These are phyloP conservation scores for Lobosporangium transversale DNA, from an alignment of 192 early-diverging fungal genomes.

Conservation along the genomic window DNA sequence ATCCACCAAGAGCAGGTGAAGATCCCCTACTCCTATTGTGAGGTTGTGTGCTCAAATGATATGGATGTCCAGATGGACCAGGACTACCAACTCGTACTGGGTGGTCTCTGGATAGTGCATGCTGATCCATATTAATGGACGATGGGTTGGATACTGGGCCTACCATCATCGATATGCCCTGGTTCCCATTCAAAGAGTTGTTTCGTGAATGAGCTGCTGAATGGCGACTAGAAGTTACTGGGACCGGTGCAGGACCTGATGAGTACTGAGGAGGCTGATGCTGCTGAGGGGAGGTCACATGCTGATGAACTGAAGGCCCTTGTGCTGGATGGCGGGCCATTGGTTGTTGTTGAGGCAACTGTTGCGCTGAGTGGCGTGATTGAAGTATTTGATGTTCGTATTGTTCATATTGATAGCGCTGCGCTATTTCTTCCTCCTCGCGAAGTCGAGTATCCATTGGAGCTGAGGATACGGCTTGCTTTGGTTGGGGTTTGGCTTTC, in stretches of 20 bases:
- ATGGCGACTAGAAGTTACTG: conserved; percentile 11
- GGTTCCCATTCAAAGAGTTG: conserved; percentile 19
- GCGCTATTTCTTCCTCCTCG: conserved; percentile 5
- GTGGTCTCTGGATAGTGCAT: not conserved
- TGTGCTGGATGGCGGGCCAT: conserved; percentile 9
- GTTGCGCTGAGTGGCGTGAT: not conserved
- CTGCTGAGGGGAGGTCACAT: not conserved
- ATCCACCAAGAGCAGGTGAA: conserved; percentile 18
- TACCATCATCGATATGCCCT: conserved; percentile 23
- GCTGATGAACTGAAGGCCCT: conserved; percentile 6
- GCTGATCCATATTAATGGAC: not conserved
- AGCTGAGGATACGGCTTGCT: not conserved
- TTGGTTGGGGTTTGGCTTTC: conserved; percentile 4
- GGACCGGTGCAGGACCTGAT: not conserved
- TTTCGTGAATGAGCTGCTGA: conserved; percentile 29
- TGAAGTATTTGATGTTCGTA: conserved; percentile 13
- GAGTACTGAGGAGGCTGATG: not conserved
- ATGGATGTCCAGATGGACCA: conserved; percentile 10
- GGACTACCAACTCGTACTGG: conserved; percentile 12
- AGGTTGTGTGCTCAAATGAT: not conserved
- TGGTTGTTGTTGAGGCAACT: conserved; percentile 9
- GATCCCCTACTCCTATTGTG: conserved; percentile 25
- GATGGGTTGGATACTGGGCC: conserved; percentile 15
- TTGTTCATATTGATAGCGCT: conserved; percentile 9
- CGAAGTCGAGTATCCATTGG: not conserved